phyloP scores from a whole-genome alignment of 108 stramenopile species.

The Tribonema minus region DNA sequence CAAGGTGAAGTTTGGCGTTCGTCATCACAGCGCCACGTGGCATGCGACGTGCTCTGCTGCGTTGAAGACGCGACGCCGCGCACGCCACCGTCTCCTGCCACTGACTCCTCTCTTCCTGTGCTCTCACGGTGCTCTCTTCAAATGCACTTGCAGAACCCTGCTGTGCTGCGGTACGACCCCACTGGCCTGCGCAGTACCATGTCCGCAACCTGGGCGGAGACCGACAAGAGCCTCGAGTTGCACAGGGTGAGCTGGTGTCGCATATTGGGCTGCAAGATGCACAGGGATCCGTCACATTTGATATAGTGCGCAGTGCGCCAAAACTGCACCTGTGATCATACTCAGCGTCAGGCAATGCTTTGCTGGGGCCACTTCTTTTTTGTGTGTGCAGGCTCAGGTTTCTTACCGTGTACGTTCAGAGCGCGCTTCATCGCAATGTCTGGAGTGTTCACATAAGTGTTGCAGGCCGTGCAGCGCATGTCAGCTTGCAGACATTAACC shows the following conservation, averaged over 20 bases:
- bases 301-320: neutral
- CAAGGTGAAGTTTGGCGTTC: no score
- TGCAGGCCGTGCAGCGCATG: no score
- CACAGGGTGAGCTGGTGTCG: neutral
- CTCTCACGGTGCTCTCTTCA: no score
- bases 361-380: neutral
- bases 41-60: no score
- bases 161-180: constrained; percentile 44
- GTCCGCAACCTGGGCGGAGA: constrained; percentile 8
- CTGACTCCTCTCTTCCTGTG: no score
- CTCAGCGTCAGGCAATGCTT: neutral
- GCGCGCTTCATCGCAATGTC: neutral
- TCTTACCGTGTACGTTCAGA: neutral
- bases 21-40: no score
- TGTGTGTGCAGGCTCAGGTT: neutral
- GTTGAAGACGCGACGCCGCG: no score
- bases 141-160: no score
- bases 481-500: no score
- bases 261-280: neutral
- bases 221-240: constrained; percentile 12
- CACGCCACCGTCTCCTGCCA: no score
- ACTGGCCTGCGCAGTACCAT: constrained; percentile 39
- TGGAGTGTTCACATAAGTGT: no score
- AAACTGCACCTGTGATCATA: neutral
- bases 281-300: neutral